Evolutionary conservation across 306 rosid genomes (phyloP).

Genomic region (Prunus kanzakura): DNA sequence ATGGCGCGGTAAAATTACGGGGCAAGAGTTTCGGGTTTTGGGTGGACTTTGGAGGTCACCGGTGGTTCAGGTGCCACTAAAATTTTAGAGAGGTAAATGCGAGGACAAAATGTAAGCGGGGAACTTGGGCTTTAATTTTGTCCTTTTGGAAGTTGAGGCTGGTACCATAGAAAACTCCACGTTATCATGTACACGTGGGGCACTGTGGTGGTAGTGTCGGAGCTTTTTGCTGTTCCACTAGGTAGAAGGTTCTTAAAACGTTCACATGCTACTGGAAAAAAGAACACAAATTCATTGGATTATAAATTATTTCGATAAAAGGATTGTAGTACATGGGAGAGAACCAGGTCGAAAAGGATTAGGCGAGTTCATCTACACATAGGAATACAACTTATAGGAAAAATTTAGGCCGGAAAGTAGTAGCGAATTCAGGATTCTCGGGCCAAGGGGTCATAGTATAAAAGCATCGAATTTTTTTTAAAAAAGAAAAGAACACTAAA

Average conservation of each 20-base stretch:
- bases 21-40: background rate
- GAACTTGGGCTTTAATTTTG: background rate
- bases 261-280: too few relatives aligned
- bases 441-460: too few relatives aligned
- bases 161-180: slow-evolving; percentile 6
- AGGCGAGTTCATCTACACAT: too few relatives aligned
- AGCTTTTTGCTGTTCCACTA: background rate
- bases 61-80: slow-evolving; percentile 2
- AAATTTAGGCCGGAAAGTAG: too few relatives aligned
- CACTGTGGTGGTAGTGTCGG: background rate
- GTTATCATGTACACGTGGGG: slow-evolving; percentile 23
- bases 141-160: background rate
- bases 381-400: rapidly evolving
- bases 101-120: background rate
- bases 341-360: too few relatives aligned
- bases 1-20: background rate
- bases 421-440: too few relatives aligned
- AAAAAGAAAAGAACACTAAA: too few relatives aligned
- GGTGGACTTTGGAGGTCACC: background rate
- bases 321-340: too few relatives aligned
- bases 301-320: too few relatives aligned
- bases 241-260: background rate
- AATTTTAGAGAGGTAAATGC: background rate
- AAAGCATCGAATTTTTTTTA: too few relatives aligned
- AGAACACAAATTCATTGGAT: too few relatives aligned